Percentiles rank a stretch among this genome's conserved stretches.
phyloP scores from a whole-genome alignment of 805 yeast species.

The Starmerella davenportii region DNA sequence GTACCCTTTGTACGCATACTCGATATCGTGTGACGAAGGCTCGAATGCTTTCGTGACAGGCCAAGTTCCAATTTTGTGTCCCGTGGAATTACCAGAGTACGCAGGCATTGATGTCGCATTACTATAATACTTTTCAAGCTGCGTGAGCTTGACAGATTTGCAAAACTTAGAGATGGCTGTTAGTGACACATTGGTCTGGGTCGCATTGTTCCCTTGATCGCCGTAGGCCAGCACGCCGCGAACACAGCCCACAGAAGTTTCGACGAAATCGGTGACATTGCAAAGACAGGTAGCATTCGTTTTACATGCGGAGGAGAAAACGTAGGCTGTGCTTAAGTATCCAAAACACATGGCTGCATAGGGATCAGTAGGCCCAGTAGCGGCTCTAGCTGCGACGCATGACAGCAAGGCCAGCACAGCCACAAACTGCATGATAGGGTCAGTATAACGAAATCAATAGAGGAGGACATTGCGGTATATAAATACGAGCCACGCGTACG shows the following conservation, averaged over 20 bases:
- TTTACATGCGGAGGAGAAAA: neutral
- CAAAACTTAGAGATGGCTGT: neutral
- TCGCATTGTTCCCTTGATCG: neutral
- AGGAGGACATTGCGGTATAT: no score
- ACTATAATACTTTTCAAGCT: neutral
- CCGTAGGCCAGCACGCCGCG: neutral
- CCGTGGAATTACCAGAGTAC: constrained; percentile 1
- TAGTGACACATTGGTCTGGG: neutral
- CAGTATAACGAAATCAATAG: no score
- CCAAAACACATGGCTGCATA: neutral
- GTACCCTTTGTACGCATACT: constrained; percentile 1
- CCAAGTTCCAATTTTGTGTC: constrained; percentile 5
- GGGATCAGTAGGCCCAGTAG: neutral
- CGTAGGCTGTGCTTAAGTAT: neutral
- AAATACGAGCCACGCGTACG: no score
- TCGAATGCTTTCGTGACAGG: constrained; percentile 6
- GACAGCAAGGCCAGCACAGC: no score
- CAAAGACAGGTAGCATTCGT: neutral
- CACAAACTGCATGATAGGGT: no score
- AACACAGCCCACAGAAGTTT: neutral
- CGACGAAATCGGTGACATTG: neutral
- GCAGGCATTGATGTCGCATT: neutral
- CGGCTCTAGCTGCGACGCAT: no score
- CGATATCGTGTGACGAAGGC: constrained; percentile 1
- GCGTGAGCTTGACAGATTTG: neutral